A percentile compares a stretch with the other conserved stretches of the same genome.
Evolutionary conservation across 768 basidiomycete species (phyloP).

Genomic region (Pisolithus albus): DNA sequence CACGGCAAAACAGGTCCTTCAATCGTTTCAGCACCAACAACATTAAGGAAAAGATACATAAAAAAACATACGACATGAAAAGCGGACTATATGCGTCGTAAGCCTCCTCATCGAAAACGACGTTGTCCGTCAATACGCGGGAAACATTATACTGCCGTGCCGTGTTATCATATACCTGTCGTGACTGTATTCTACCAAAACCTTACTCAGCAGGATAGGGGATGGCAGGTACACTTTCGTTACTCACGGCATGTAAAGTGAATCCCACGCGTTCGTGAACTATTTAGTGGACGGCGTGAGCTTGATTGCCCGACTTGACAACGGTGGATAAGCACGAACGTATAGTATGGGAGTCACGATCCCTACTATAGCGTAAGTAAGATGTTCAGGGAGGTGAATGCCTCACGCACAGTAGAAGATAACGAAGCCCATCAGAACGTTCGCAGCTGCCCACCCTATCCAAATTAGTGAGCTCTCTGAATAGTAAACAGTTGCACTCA

Average conservation of each 20-base stretch:
- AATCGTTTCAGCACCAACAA: slow-evolving; percentile 2
- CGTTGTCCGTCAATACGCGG: slow-evolving; percentile 45
- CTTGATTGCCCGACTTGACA: slow-evolving; percentile 16
- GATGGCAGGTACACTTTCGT: background rate
- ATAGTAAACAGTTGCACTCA: background rate
- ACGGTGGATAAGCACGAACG: slow-evolving; percentile 43
- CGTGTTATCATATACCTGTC: slow-evolving; percentile 52
- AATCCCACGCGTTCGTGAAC: slow-evolving; percentile 61
- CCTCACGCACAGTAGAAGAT: slow-evolving; percentile 57
- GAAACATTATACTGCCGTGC: slow-evolving; percentile 58
- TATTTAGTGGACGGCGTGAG: slow-evolving; percentile 41
- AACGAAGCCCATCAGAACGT: slow-evolving; percentile 54
- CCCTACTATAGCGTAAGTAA: slow-evolving; percentile 12
- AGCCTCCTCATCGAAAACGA: slow-evolving; percentile 47
- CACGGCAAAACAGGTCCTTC: slow-evolving; percentile 21
- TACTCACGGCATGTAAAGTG: slow-evolving; percentile 50
- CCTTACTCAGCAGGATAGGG: background rate
- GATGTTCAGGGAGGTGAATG: slow-evolving; percentile 36
- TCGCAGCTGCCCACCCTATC: slow-evolving; percentile 69
- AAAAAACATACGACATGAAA: slow-evolving; percentile 60
- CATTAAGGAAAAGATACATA: slow-evolving; percentile 16
- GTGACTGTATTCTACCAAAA: slow-evolving; percentile 49
- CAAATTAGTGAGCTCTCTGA: background rate
- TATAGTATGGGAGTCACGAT: slow-evolving; percentile 30
- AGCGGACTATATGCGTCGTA: slow-evolving; percentile 57